These are phyloP conservation scores for Ulota crispa DNA, from an alignment of 225 moss, liverwort and hornwort species.

Conservation along the genomic window DNA sequence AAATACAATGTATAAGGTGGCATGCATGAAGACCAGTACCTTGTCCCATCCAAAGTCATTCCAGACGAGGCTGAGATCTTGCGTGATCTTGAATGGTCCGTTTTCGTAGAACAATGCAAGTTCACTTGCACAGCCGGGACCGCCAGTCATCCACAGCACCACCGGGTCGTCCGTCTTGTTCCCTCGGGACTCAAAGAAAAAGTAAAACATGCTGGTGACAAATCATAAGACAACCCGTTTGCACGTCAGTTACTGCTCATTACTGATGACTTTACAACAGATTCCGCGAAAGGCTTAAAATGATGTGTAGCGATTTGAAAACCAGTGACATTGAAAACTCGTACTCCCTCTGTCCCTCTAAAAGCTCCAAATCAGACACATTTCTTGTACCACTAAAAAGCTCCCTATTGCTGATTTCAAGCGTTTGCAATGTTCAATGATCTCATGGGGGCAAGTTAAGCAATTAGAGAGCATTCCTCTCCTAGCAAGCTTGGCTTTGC, in stretches of 20 bases:
- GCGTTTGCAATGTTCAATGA: too few relatives aligned
- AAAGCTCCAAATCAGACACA: too few relatives aligned
- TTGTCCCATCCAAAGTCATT: slow-evolving; percentile 74
- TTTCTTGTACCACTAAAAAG: too few relatives aligned
- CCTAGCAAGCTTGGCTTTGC: too few relatives aligned
- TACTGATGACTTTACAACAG: background rate
- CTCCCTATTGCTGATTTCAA: too few relatives aligned
- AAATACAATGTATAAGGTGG: too few relatives aligned
- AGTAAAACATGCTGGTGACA: slow-evolving; percentile 62
- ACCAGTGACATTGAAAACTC: background rate
- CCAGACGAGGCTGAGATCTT: slow-evolving; percentile 55
- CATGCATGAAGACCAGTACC: background rate
- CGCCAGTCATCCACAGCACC: slow-evolving; percentile 73
- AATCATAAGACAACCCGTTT: background rate
- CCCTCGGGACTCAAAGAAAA: slow-evolving; percentile 71
- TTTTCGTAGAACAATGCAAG: slow-evolving; percentile 71
- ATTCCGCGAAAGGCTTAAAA: too few relatives aligned
- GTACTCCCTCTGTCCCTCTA: too few relatives aligned
- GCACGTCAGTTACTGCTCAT: background rate
- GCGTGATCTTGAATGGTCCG: slow-evolving; percentile 62
- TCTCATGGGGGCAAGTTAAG: too few relatives aligned
- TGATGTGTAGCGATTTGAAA: background rate
- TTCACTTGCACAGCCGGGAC: slow-evolving; percentile 69
- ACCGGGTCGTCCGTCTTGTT: slow-evolving; percentile 63
- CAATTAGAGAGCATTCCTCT: too few relatives aligned